Evolutionary conservation across 2,329 filamentous ascomycete genomes (phyloP), one percentile per base, ranked within the genome.

Genomic region (Exserohilum turcica): DNA sequence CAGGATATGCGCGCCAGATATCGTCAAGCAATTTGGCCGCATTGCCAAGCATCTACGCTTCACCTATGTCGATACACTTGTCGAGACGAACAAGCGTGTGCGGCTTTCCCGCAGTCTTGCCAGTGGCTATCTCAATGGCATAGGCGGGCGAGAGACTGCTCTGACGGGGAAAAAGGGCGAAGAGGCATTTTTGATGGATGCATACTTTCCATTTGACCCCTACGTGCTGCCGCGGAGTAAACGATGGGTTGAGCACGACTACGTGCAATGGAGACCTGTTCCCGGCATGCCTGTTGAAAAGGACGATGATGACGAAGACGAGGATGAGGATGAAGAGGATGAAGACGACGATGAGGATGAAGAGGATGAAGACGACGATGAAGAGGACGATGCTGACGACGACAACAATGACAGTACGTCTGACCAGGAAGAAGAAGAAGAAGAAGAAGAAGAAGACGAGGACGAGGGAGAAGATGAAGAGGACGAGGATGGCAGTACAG

Each of bases 141-240:
- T 72, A 1, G 68, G 82, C 5, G 80, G 82, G 48, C 82, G 85
- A 40, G 83, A 86, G 62, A 84, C 79, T 48, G 78, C 79, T 2
- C 74, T 78, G 36, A 77, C 74, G 8, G 72, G 71, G 47, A 80
- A 80, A 64, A 83, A 86, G 48, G 89, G 90, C 53, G 91, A 96
- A 62, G 86, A 87, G 57, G 88, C 86, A 67, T 87, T 93, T 67
- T 88, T 96, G 74, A 82, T 99, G 1, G 92, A 97, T 64, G 90
- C 92, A 0, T 97, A 96, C 73, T 99, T 97, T 68, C 94, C 94
- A 0, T 99, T 99, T 68, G 94, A 99, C 71, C 95, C 95, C 2
- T 99, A 97, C 74, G 89, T 93, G 67, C 79, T 99, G 43, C 92
- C 92, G 0, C 80, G 86, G 62, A 97, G 92, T 73, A 91, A 90